Evolutionary conservation across 2,329 filamentous ascomycete genomes (phyloP), one percentile per base, ranked within the genome.

Genomic region (Chrysosporium queenslandicum): DNA sequence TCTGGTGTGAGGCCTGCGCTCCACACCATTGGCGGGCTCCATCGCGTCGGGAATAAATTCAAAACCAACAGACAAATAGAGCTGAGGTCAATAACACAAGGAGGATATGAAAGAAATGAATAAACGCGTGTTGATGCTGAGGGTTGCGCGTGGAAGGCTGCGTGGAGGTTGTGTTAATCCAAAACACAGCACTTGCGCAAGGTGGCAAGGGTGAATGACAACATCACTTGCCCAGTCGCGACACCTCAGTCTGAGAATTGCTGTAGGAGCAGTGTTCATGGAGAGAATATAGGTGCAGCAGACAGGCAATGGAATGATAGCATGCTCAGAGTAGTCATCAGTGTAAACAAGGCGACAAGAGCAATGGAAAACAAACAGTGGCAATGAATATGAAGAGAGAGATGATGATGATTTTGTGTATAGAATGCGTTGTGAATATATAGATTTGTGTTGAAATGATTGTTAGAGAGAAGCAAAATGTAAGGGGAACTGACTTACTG

Each of bases 401-500:
- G 23, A n/a, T 25, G 30, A 36, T 32, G 40, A 9, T n/a, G n/a
- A 25, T 36, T 25, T 4, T 43, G 39, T n/a, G n/a, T n/a, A 53
- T 30, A 37, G 37, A n/a, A 23, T 40, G 36, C 14, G 21, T 32
- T 34, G 40, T 37, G 29, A 34, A 50, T 51, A 18, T 27, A 16
- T 14, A 45, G 18, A 16, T 39, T 18, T 25, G 40, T 52, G 30
- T 20, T 52, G 39, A 29, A 40, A 18, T 20, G 20, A 40, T 30
- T 27, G 47, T 41, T 21, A 50, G 29, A 52, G 36, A 46, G 49
- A 50, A 48, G n/a, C 27, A 45, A 37, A 46, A 18, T 40, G 32
- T 29, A 42, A 37, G 47, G 27, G 52, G 60, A 62, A 62, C 64
- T 65, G 60, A 68, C 66, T 63, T 60, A 61, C 59, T 58, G 60